Evolutionary conservation across 73 alveolate genomes (phyloP), one percentile per base, ranked within the genome.

Genomic region (Paramecium sonneborni): DNA sequence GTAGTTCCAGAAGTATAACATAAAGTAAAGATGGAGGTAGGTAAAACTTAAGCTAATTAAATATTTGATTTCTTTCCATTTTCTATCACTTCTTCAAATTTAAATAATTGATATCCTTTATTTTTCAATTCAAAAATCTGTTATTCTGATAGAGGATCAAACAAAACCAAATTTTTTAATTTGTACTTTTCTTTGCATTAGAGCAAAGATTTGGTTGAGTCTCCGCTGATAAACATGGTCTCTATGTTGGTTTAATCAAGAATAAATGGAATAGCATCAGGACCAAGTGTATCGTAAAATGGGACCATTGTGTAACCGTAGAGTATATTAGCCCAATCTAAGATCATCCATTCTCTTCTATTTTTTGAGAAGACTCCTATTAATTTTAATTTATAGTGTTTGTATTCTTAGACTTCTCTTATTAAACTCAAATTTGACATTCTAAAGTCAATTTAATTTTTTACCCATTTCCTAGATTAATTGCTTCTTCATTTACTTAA

Each of bases 1-100:
- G 99, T 96, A 11, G 99, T 98, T 15, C 99, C 99, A 26, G 99
- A 95, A 14, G 99, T 97, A 95, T 98, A 98, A 92, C 99, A 96
- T 79, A 98, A 93, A 34, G 99, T 95, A 79, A 84, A 95, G 38
- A 95, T 70, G 26, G 95, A 26, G 15, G 85, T 93, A 9, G 97
- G 97, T 68, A 8, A 32, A 46, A 57, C 70, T 70, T 88, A 34
- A 15, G 62, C 48, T 15, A 26, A n/a, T 44, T 88, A 85, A 5
- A 70, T 8, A 20, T 15, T 88, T 23, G 28, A 56, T 39, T 48
- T 11, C 35, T 46, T 70, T 6, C 94, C 94, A 15, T 69, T 38
- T 32, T 69, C 38, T 32, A 70, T 20, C 3, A 88, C n/a, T 3
- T 70, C 89, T 18, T 68, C 79, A 23, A 23, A 88, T 18, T 39